Conservation (phyloP, 2,329 filamentous ascomycete species). For the Diaporthe citriasiana region DNA sequence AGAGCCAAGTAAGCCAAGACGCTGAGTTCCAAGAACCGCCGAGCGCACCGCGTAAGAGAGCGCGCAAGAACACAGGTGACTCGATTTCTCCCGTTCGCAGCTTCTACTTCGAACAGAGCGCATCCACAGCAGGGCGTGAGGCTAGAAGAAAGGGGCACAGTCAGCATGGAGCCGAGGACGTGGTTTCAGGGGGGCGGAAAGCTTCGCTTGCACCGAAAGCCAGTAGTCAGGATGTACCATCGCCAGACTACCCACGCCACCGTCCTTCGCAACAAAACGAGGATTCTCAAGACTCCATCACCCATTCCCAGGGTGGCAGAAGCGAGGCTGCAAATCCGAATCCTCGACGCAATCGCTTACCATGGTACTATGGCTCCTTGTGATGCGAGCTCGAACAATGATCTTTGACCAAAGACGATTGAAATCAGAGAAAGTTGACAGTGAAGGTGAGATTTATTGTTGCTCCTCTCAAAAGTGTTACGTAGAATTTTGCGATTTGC, state of each 20-base stretch:
- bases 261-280: conserved; percentile 34
- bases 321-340: background rate
- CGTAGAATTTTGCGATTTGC: background rate
- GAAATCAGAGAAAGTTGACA: too few relatives aligned
- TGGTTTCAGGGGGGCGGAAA: background rate
- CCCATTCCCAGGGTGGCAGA: conserved; percentile 40
- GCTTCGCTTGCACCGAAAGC: background rate
- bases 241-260: conserved; percentile 38
- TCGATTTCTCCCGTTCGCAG: background rate
- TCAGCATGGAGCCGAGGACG: background rate
- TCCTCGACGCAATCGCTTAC: background rate
- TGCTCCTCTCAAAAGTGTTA: background rate
- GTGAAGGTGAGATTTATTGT: too few relatives aligned
- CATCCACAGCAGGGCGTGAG: background rate
- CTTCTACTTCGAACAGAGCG: background rate
- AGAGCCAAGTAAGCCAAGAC: background rate
- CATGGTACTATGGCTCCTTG: background rate
- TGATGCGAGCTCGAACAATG: background rate
- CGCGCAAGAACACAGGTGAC: background rate
- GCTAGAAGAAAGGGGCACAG: background rate
- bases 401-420: background rate
- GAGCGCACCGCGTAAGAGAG: conserved; percentile 14
- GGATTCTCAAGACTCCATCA: conserved; percentile 43
- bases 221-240: conserved; percentile 14
- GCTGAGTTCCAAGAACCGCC: background rate